Evolutionary conservation across 2,329 filamentous ascomycete genomes (phyloP).

Genomic region (Chaetomium olivaceum): DNA sequence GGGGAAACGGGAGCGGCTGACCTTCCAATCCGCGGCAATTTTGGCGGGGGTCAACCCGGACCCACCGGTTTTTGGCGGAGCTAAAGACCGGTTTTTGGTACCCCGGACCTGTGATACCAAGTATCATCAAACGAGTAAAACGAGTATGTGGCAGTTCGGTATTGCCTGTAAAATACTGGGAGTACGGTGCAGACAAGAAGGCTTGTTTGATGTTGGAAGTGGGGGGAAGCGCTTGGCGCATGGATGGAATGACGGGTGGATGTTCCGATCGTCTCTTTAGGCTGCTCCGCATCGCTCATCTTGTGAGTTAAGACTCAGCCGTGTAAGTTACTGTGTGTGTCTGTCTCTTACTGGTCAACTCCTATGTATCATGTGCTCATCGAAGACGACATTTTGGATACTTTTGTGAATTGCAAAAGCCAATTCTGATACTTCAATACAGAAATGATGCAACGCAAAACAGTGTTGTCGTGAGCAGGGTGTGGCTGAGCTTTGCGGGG

Average conservation of each 20-base stretch:
- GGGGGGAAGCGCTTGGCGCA: not conserved
- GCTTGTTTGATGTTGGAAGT: not conserved
- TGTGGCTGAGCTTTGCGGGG: constrained; percentile 12
- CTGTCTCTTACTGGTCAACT: not conserved
- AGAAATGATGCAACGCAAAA: not conserved
- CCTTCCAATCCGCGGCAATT: too few relatives aligned
- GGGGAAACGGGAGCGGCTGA: too few relatives aligned
- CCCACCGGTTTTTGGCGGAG: too few relatives aligned
- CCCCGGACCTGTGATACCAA: too few relatives aligned
- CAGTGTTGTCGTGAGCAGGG: not conserved
- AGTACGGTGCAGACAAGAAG: not conserved
- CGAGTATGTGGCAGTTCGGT: not conserved
- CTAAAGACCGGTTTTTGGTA: too few relatives aligned
- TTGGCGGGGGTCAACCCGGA: too few relatives aligned
- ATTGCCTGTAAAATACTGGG: too few relatives aligned
- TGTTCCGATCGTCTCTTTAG: constrained; percentile 16
- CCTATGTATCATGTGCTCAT: not conserved
- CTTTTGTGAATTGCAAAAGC: too few relatives aligned
- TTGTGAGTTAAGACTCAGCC: not conserved
- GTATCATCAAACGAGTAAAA: not conserved
- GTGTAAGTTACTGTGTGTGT: not conserved
- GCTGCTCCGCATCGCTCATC: constrained; percentile 3
- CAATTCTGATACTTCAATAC: too few relatives aligned
- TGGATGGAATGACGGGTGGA: constrained; percentile 11
- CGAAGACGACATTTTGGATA: not conserved